Evolutionary conservation across 1,284 basidiomycete genomes (phyloP).

Genomic region (Microbotryum lychnidis-dioicae): DNA sequence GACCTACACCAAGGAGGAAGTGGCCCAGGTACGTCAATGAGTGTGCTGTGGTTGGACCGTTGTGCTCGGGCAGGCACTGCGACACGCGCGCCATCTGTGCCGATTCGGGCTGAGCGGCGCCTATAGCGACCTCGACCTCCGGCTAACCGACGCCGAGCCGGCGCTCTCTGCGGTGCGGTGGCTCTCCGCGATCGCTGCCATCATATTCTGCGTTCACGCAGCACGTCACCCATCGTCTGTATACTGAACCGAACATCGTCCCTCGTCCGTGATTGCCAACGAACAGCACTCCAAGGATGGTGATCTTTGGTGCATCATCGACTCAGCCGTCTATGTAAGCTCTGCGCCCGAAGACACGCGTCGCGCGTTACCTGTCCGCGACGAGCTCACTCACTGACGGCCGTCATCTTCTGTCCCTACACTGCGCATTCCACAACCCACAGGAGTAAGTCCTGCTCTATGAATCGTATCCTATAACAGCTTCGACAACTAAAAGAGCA

Average conservation of each 20-base stretch:
- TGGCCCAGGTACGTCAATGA: slow-evolving; percentile 41
- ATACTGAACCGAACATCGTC: neutral
- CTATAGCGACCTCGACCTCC: neutral
- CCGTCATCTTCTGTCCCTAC: too few relatives aligned
- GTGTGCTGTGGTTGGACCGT: neutral
- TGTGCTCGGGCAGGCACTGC: neutral
- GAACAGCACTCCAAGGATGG: slow-evolving; percentile 64
- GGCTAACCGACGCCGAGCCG: neutral
- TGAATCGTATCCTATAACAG: too few relatives aligned
- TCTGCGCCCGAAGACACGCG: neutral
- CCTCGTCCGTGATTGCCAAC: neutral
- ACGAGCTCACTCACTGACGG: too few relatives aligned
- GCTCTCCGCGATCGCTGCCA: neutral
- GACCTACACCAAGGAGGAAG: slow-evolving; percentile 41
- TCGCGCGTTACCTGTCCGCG: neutral
- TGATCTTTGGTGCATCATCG: slow-evolving; percentile 73
- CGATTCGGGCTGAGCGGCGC: neutral
- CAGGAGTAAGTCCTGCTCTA: too few relatives aligned
- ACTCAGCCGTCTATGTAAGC: slow-evolving; percentile 66
- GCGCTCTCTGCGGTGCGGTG: neutral
- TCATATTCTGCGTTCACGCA: neutral
- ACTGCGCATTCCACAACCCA: too few relatives aligned
- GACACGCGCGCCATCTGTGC: neutral
- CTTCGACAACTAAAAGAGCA: too few relatives aligned
- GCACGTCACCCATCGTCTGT: neutral